Evolutionary conservation across 371 early-diverging fungal genomes (phyloP), one percentile per base, ranked within the genome.

Genomic region (Spraguea lophii): DNA sequence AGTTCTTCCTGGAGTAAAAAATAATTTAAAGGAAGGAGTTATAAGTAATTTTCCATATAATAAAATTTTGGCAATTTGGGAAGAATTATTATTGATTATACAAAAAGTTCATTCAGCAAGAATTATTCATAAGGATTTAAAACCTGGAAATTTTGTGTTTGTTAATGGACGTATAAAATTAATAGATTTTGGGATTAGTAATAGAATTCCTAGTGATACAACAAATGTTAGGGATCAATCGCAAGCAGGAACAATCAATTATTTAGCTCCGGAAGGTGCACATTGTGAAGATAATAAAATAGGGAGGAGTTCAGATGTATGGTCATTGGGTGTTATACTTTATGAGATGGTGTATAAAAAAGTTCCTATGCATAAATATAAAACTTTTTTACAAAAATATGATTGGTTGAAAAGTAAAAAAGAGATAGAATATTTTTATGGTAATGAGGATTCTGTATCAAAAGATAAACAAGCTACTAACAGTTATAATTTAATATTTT

Each of bases 111-210:
- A 93, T 66, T 71, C 79, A 27, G 70, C 75, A 40, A 77, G 80
- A 13, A 85, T 90, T 54, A 80, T 93, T 1, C 94, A 93, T 57
- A 75, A 81, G 1, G 94, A 93, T 59, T 65, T 93, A 21, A 93
- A 93, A 61, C 94, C 94, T 0, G 88, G 85, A 20, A 75, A 68
- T 49, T 70, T 64, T 52, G 46, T 68, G n/a, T 57, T 70, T 61
- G 59, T 63, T 24, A 62, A 52, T 15, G 63, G 61, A 32, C 43
- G 45, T 9, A 48, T 65, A 3, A 69, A 70, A 46, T 41, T 71
- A 15, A 93, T 91, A 52, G 97, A 95, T 63, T 95, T 95, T 76
- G 97, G 97, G n/a, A 93, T 94, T 47, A 86, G 91, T 2, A 89
- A 85, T 50, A 70, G 76, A 0, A 84, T 93, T 19, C 74, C 79